These are phyloP conservation scores for Gossypium herbaceum DNA, from an alignment of 345 rosid species.

Conservation along the genomic window DNA sequence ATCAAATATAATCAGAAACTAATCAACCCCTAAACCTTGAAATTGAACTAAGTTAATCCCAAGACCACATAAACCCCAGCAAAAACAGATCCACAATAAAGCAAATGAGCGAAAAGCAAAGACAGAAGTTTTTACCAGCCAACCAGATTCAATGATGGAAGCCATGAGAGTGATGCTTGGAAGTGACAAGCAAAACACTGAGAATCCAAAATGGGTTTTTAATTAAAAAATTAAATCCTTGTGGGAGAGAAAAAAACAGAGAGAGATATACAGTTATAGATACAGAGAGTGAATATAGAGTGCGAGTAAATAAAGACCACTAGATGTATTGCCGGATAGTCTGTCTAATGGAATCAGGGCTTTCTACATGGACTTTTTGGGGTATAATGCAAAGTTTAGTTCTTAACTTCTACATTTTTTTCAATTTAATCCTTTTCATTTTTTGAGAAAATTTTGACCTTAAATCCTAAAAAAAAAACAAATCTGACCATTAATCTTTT, in stretches of 20 bases:
- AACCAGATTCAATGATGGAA: conserved; percentile 61
- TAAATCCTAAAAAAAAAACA: no score
- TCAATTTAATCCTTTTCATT: neutral
- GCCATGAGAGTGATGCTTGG: conserved; percentile 44
- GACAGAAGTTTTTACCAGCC: conserved; percentile 54
- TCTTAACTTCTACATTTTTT: neutral
- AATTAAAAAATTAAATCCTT: neutral
- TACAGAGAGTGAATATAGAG: conserved; percentile 11
- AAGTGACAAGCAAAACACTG: neutral
- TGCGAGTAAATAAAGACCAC: neutral
- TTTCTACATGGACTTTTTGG: neutral
- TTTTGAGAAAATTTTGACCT: no score
- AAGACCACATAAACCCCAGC: neutral
- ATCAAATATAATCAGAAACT: neutral
- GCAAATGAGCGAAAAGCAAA: neutral
- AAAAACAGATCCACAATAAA: conserved; percentile 10
- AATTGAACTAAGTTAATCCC: neutral
- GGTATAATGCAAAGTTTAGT: neutral
- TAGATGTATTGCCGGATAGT: neutral
- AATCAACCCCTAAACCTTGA: neutral
- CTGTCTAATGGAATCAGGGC: conserved; percentile 15
- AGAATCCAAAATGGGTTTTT: neutral
- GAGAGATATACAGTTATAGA: neutral
- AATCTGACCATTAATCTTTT: no score
- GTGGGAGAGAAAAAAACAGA: neutral